A percentile compares a stretch with the other conserved stretches of the same genome.
These are phyloP conservation scores for Linderina pennispora DNA, from an alignment of 192 early-diverging fungal species.

Conservation along the genomic window DNA sequence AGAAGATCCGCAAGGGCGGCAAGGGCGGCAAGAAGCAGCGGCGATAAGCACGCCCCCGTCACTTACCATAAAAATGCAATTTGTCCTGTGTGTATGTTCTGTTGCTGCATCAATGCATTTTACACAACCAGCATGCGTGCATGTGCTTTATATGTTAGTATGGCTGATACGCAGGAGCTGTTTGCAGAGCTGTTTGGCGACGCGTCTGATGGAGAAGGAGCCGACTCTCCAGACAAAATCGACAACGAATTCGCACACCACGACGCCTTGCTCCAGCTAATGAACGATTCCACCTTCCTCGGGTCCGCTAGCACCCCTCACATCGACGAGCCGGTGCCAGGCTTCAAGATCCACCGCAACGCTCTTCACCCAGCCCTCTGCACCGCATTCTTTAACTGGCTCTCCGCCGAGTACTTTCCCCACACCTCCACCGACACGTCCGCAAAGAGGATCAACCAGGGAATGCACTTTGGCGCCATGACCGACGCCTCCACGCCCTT, in stretches of 20 bases:
- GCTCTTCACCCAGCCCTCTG: constrained; percentile 1
- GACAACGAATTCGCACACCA: too few species aligned
- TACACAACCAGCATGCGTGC: too few species aligned
- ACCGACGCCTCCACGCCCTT: constrained; percentile 10
- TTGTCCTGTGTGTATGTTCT: too few species aligned
- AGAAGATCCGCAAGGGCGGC: constrained; percentile 27
- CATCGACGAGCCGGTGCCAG: constrained; percentile 13
- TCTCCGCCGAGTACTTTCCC: constrained; percentile 23
- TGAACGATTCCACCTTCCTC: too few species aligned
- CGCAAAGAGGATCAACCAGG: constrained; percentile 18
- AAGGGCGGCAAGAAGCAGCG: neutral
- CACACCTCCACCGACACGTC: neutral
- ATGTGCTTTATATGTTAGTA: neutral
- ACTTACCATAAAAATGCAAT: too few species aligned
- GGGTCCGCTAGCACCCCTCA: too few species aligned
- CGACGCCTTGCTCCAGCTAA: too few species aligned
- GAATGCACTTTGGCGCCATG: constrained; percentile 31
- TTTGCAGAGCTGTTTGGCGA: constrained; percentile 16
- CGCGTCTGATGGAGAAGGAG: too few species aligned
- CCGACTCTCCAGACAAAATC: too few species aligned
- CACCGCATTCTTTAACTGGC: constrained; percentile 18
- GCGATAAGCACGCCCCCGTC: too few species aligned
- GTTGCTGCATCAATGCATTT: too few species aligned
- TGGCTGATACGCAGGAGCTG: neutral
- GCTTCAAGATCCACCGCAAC: constrained; percentile 7